phyloP scores from a whole-genome alignment of 306 rosid species.

The Cyclanthera cordifolia region DNA sequence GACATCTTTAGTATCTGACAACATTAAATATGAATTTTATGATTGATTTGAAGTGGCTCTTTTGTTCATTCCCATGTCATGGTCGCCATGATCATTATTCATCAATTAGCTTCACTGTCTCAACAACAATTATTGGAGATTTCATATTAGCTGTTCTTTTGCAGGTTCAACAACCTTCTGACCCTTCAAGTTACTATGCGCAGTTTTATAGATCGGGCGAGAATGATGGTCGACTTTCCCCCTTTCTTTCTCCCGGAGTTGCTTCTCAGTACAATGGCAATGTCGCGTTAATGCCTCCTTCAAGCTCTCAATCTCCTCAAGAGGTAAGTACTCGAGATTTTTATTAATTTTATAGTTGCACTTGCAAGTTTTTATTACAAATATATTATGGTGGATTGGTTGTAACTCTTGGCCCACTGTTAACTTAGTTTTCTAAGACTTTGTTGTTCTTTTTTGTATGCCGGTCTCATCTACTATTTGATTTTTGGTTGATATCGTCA shows the following conservation, averaged over 20 bases:
- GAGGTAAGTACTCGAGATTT: constrained; percentile 42
- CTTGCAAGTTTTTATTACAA: neutral
- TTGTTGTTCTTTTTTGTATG: neutral
- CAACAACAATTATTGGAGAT: neutral
- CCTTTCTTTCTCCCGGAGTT: constrained; percentile 62
- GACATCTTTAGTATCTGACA: neutral
- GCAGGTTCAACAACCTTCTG: constrained; percentile 71
- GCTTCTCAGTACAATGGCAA: constrained; percentile 62
- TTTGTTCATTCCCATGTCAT: constrained; percentile 11
- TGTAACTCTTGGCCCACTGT: no score
- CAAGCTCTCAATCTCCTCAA: constrained; percentile 69
- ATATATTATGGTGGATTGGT: neutral
- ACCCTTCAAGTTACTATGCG: constrained; percentile 72
- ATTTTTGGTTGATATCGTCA: no score
- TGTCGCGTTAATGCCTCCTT: constrained; percentile 52
- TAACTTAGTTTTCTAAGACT: neutral
- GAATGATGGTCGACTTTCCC: constrained; percentile 74
- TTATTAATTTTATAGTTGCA: neutral
- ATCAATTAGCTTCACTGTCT: neutral
- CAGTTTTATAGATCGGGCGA: constrained; percentile 81
- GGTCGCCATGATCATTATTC: neutral
- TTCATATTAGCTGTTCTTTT: constrained; percentile 17
- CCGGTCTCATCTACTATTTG: neutral
- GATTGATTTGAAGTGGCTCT: constrained; percentile 9
- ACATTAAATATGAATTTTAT: neutral